A percentile compares a stretch with the other conserved stretches of the same genome.
These are phyloP conservation scores for Deinandra increscens DNA, from an alignment of 129 eudicot species.

Conservation along the genomic window DNA sequence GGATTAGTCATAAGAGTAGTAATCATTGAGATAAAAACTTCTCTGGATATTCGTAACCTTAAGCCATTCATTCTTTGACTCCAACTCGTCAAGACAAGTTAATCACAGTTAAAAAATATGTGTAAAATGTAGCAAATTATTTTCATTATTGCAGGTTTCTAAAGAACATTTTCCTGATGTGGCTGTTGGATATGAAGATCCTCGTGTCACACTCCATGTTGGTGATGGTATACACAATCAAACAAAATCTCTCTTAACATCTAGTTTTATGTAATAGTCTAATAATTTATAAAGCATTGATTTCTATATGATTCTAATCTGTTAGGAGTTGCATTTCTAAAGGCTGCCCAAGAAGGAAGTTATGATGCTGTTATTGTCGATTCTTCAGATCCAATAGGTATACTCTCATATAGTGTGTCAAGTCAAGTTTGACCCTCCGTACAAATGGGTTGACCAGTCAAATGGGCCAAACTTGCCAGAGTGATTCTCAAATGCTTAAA, in stretches of 20 bases:
- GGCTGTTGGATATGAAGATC: constrained; percentile 86
- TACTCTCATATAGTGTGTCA: not conserved
- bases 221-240: constrained; percentile 73
- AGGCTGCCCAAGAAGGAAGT: constrained; percentile 76
- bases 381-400: constrained; percentile 98
- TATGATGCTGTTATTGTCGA: constrained; percentile 98
- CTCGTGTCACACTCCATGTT: constrained; percentile 76
- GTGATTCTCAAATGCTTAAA: not conserved
- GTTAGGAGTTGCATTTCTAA: constrained; percentile 88
- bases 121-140: not conserved
- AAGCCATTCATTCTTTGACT: not conserved
- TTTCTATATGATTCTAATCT: constrained; percentile 10
- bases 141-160: constrained; percentile 56
- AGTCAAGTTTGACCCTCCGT: not conserved
- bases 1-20: not conserved
- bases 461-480: not conserved
- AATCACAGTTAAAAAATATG: not conserved
- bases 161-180: constrained; percentile 83
- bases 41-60: not conserved
- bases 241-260: not conserved
- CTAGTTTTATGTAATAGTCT: not conserved
- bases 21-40: not conserved
- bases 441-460: not conserved
- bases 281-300: constrained; percentile 7
- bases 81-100: not conserved